Conservation (phyloP, 177 flowering plant species). For the Vitis hybrid region DNA sequence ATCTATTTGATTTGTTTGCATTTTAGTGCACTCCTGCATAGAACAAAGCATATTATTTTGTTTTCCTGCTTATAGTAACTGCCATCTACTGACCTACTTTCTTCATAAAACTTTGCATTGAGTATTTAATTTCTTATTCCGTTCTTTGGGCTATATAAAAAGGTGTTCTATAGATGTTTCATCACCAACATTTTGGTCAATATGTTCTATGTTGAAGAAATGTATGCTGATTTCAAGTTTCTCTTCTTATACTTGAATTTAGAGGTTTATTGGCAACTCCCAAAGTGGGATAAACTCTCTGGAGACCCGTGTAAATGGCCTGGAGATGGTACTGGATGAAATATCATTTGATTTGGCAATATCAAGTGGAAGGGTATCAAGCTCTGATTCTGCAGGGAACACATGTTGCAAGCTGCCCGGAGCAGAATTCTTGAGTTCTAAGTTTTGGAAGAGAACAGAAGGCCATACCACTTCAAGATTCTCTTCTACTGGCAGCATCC, state of each 20-base stretch:
- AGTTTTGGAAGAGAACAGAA: slow-evolving; percentile 43
- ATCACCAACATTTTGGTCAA: too few relatives aligned
- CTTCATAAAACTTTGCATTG: too few relatives aligned
- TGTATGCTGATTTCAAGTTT: neutral
- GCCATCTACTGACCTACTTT: too few relatives aligned
- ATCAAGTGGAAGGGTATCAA: slow-evolving; percentile 34
- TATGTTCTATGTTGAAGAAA: neutral
- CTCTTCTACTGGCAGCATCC: slow-evolving; percentile 23
- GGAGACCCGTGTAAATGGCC: slow-evolving; percentile 43
- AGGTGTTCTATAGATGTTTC: too few relatives aligned
- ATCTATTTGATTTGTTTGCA: too few relatives aligned
- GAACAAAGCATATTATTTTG: too few relatives aligned
- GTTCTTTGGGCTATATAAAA: too few relatives aligned
- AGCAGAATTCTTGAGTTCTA: slow-evolving; percentile 43
- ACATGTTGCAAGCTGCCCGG: slow-evolving; percentile 53
- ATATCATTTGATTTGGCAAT: slow-evolving; percentile 41
- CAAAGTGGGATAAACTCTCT: slow-evolving; percentile 44
- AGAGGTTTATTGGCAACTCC: slow-evolving; percentile 52
- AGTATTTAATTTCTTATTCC: too few relatives aligned
- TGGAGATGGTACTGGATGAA: slow-evolving; percentile 64
- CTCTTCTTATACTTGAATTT: slow-evolving; percentile 4
- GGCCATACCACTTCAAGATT: slow-evolving; percentile 23
- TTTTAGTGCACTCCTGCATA: too few relatives aligned
- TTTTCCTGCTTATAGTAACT: too few relatives aligned
- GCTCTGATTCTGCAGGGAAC: slow-evolving; percentile 22